A percentile compares a stretch with the other conserved stretches of the same genome.
phyloP scores from a whole-genome alignment of 768 basidiomycete species.

The Podaxis sp. region DNA sequence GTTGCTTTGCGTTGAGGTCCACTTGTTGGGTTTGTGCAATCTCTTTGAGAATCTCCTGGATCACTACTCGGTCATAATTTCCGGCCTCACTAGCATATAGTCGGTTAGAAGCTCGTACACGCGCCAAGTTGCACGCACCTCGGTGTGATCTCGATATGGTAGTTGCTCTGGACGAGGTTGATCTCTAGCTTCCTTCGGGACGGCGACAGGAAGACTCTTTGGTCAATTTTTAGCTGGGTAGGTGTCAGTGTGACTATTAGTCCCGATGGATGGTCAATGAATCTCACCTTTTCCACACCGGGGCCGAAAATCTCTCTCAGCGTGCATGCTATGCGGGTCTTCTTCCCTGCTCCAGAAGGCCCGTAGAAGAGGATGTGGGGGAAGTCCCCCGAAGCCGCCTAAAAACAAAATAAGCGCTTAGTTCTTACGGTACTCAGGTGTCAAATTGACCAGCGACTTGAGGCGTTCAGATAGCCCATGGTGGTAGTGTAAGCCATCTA shows the following conservation, averaged over 20 bases:
- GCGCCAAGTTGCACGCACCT: constrained; percentile 52
- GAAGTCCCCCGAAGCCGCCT: constrained; percentile 92
- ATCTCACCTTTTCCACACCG: constrained; percentile 85
- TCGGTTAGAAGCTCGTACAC: background rate
- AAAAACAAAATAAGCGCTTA: constrained; percentile 5
- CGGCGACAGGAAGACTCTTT: constrained; percentile 92
- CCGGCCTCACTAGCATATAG: constrained; percentile 78
- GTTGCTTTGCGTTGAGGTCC: constrained; percentile 90
- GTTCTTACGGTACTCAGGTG: background rate
- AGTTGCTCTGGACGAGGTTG: constrained; percentile 97
- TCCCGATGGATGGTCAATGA: background rate
- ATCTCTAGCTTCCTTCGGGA: constrained; percentile 94
- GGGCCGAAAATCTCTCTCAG: constrained; percentile 86
- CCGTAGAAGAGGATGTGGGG: constrained; percentile 98
- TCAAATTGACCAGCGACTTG: constrained; percentile 59
- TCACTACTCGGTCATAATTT: constrained; percentile 90
- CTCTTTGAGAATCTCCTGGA: constrained; percentile 96
- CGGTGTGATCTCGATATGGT: constrained; percentile 96
- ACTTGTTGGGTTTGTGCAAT: constrained; percentile 99
- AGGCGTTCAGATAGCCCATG: constrained; percentile 74
- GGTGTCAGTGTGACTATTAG: constrained; percentile 3
- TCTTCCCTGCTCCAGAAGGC: constrained; percentile 96
- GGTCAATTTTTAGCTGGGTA: constrained; percentile 91
- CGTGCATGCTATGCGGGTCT: constrained; percentile 92
- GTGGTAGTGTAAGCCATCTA: constrained; percentile 91